Base-by-base conservation (phyloP, 2,329 filamentous ascomycete genomes). In the Sclerotinia minor region DNA sequence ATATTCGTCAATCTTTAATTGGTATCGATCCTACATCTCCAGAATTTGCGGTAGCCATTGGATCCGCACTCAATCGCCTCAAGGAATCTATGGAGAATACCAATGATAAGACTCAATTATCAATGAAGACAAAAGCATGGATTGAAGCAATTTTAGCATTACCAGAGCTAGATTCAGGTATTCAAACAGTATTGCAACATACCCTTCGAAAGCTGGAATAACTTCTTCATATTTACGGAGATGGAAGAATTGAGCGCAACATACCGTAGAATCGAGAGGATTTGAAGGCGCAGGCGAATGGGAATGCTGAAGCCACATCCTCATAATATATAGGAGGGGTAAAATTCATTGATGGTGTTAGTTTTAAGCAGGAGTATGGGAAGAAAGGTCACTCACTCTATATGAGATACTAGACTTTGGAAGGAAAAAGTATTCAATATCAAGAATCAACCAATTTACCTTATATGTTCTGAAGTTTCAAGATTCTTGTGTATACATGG, bases 11-110 rank as follows among this genome's bases (percentile, higher is more conserved):
- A 73, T 87, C 91, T 5, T 81, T 96, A 2, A 81, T 91, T 61
- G 89, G 88, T 26, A 78, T 94, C 21, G 83, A 84, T 35, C 78
- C 85, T 6, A 81, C 82, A 45, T 90, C 90, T 3, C 82, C 89
- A 9, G 86, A 88, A 5, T 97, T 96, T 78, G 91, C 93, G 8
- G 81, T 83, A 53, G 89, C 88, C 59, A 80, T 97, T 69, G 85
- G 87, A 61, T 83, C 85, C 68, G 84, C 88, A 9, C 81, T 97
- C 64, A 81, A 83, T 1, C 81, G 83, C 57, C 78, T 97, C 70
- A 88, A 85, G 74, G 81, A 81, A 66, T 79, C 82, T 29, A 77
- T 81, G 49, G 74, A 80, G 71, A 78, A 80, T 41, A 78, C 75
- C 17, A 80, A 80, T 26, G 81, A 87, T 72, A 82, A 78, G 74